Evolutionary conservation across 352 stramenopile genomes (phyloP).

Genomic region (Phytophthora ohioensis): DNA sequence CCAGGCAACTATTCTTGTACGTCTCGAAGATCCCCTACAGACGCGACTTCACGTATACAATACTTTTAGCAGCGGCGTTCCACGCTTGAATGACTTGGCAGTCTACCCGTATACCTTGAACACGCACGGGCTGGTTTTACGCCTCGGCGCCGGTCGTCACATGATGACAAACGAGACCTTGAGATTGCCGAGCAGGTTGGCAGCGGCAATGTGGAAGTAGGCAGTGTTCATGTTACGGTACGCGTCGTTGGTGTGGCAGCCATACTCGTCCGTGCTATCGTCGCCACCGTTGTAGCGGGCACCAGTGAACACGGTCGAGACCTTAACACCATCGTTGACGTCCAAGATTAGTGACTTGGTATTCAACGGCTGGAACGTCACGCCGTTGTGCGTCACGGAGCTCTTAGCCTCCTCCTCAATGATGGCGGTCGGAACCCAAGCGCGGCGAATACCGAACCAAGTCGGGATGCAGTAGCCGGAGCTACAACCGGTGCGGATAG

Average conservation of each 20-base stretch:
- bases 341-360: conserved; percentile 50
- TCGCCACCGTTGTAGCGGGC: too few relatives aligned
- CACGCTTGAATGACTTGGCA: conserved; percentile 48
- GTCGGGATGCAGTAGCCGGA: not conserved
- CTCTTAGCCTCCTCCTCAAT: conserved; percentile 47
- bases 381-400: conserved; percentile 46
- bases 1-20: conserved; percentile 41
- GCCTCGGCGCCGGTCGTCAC: conserved; percentile 41
- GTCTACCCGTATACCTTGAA: conserved; percentile 54
- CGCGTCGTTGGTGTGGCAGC: too few relatives aligned
- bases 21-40: conserved; percentile 56
- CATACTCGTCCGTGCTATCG: too few relatives aligned
- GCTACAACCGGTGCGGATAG: conserved; percentile 30
- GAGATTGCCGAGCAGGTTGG: conserved; percentile 12
- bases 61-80: conserved; percentile 25
- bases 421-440: conserved; percentile 46
- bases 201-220: too few relatives aligned
- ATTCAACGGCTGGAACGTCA: conserved; percentile 49
- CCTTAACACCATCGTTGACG: conserved; percentile 25
- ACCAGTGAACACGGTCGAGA: too few relatives aligned
- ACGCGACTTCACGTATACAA: conserved; percentile 50
- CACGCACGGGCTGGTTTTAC: conserved; percentile 68
- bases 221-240: too few relatives aligned
- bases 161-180: conserved; percentile 56
- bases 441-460: conserved; percentile 58